phyloP scores from a whole-genome alignment of 371 early-diverging fungal genomes.

The Vittaforma corneae region DNA sequence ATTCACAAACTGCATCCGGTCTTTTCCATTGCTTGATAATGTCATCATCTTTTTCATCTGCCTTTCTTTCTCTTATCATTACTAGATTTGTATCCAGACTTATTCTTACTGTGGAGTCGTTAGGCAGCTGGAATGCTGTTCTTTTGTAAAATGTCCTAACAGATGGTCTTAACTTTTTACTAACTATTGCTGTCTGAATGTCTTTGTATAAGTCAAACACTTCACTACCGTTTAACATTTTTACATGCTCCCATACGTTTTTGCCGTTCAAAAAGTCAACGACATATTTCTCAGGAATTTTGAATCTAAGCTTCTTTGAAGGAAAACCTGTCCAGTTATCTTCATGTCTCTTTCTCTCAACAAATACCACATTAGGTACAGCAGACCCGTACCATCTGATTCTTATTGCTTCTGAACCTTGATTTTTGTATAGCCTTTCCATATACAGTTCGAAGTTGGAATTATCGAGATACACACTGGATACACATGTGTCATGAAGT shows the following conservation, averaged over 20 bases:
- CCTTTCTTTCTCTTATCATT: slow-evolving; percentile 80
- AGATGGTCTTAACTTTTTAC: slow-evolving; percentile 70
- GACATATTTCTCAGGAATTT: slow-evolving; percentile 81
- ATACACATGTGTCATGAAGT: slow-evolving; percentile 75
- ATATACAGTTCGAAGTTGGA: slow-evolving; percentile 74
- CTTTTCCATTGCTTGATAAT: slow-evolving; percentile 67
- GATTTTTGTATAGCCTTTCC: slow-evolving; percentile 75
- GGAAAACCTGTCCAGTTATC: slow-evolving; percentile 86
- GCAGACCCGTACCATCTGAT: slow-evolving; percentile 74
- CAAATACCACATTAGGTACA: slow-evolving; percentile 72
- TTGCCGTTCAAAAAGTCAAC: slow-evolving; percentile 70
- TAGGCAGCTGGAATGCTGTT: slow-evolving; percentile 95
- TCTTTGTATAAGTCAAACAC: slow-evolving; percentile 67
- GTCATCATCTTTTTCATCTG: slow-evolving; percentile 60
- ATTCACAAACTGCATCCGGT: slow-evolving; percentile 77
- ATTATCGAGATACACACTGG: slow-evolving; percentile 88
- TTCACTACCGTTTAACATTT: slow-evolving; percentile 65
- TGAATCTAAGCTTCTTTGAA: slow-evolving; percentile 79
- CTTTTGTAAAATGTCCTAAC: slow-evolving; percentile 89
- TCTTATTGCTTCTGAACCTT: slow-evolving; percentile 76
- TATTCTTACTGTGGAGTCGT: slow-evolving; percentile 88
- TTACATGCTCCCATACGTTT: slow-evolving; percentile 66
- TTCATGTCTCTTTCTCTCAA: slow-evolving; percentile 88
- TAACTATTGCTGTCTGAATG: slow-evolving; percentile 67
- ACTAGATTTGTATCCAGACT: slow-evolving; percentile 88